Base-by-base conservation (phyloP, 805 yeast species). In the Citeromyces matritensis region DNA sequence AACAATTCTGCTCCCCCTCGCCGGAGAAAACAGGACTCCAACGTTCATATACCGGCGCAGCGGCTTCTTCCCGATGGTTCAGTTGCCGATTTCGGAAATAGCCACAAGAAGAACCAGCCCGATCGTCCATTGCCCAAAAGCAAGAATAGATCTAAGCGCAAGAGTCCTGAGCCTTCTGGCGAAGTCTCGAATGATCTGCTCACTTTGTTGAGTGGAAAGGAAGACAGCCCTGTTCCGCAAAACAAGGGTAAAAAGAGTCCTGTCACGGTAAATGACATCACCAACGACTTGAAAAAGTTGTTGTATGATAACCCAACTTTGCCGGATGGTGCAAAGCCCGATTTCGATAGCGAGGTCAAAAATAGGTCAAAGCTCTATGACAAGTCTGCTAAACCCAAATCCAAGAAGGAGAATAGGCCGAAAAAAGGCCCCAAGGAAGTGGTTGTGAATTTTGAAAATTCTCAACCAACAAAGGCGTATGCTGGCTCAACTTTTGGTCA, bases 401-500 rank as follows among this genome's bases (percentile, higher is more conserved):
- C 14, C 12, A 25, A 25, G 14, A 14, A 25, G 14, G 12, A 14
- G 6, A 25, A 25, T 10, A 25, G 14, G 27, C 27, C 12, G 10
- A 25, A 15, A 13, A 25, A n/a, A 15, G 11, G 15, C 14, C 27
- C 30, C 27, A 19, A 24, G 12, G 11, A 11, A 13, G 30, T 13
- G 15, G 26, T 9, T 28, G 14, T n/a, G n/a, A n/a, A n/a, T n/a
- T n/a, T n/a, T n/a, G n/a, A n/a, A n/a, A n/a, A n/a, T n/a, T n/a
- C n/a, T n/a, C n/a, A n/a, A n/a, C n/a, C 12, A 28, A 6, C 30
- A 19, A 19, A 12, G 14, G 46, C 58, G 32, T 68, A 66, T 45
- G 75, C 75, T 33, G 75, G 75, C 21, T 62, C 73, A 24, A 63
- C 73, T 24, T 68, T 68, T 43, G 70, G 64, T 43, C 61, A 69